Evolutionary conservation across 805 yeast species (phyloP).

Genomic region (Maudiozyma serrabonitensis): DNA sequence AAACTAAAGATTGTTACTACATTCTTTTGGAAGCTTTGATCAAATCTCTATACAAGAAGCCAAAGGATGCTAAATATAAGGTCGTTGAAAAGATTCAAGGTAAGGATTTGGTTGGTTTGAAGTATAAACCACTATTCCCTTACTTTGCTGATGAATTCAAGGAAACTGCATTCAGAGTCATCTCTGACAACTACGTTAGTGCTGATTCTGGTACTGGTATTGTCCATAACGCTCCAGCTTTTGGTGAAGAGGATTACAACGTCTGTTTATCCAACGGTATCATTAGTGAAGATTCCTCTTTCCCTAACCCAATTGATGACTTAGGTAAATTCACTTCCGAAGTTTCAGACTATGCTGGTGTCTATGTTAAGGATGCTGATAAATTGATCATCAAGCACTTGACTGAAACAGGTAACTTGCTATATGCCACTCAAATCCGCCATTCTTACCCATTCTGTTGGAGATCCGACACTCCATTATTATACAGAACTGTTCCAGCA

Average conservation of each 20-base stretch:
- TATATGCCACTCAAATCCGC: constrained; percentile 72
- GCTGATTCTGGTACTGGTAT: constrained; percentile 97
- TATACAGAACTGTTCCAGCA: constrained; percentile 94
- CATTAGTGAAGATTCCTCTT: constrained; percentile 52
- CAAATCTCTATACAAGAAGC: constrained; percentile 85
- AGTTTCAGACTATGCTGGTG: constrained; percentile 67
- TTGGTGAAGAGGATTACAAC: constrained; percentile 96
- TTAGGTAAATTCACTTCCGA: constrained; percentile 72
- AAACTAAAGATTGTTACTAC: constrained; percentile 70
- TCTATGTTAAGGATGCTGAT: constrained; percentile 94
- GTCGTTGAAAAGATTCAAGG: constrained; percentile 76
- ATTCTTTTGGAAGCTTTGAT: constrained; percentile 78
- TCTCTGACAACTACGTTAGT: constrained; percentile 75
- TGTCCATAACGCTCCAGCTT: constrained; percentile 97
- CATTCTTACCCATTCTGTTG: constrained; percentile 99
- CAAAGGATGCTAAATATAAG: constrained; percentile 78
- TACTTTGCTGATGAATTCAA: constrained; percentile 69
- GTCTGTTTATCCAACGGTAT: constrained; percentile 72
- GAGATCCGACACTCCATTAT: constrained; percentile 97
- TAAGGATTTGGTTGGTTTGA: constrained; percentile 64
- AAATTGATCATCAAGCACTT: constrained; percentile 76
- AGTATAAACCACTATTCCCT: constrained; percentile 75
- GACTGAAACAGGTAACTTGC: constrained; percentile 65
- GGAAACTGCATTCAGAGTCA: constrained; percentile 74
- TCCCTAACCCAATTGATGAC: constrained; percentile 96